These are phyloP conservation scores for Hymenoscyphus linearis DNA, from an alignment of 2,329 filamentous ascomycete species.

Conservation along the genomic window DNA sequence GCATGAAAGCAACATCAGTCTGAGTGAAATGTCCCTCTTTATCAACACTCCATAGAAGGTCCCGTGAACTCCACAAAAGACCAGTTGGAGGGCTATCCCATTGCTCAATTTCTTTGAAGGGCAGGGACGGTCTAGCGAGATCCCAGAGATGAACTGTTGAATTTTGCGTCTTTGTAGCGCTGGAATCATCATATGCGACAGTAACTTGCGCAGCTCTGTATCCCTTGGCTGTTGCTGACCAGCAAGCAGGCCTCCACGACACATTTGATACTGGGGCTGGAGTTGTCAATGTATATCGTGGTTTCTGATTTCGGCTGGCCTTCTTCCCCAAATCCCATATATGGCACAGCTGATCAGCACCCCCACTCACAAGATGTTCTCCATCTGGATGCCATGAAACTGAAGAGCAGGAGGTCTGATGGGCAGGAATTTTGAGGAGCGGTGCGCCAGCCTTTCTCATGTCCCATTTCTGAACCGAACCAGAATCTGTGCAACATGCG, in stretches of 20 bases:
- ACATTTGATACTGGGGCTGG: conserved; percentile 55
- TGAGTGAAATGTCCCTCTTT: conserved; percentile 58
- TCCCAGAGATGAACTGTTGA: conserved; percentile 63
- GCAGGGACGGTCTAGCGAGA: conserved; percentile 60
- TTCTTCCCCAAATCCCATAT: conserved; percentile 60
- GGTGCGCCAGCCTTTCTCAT: conserved; percentile 49
- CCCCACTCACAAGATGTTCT: conserved; percentile 58
- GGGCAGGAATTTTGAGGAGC: conserved; percentile 54
- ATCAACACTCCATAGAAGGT: conserved; percentile 62
- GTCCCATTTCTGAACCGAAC: conserved; percentile 60
- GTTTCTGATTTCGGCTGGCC: conserved; percentile 59
- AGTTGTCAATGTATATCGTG: conserved; percentile 55
- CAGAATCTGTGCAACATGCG: conserved; percentile 59
- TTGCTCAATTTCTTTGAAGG: conserved; percentile 59
- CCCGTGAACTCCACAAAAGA: conserved; percentile 59
- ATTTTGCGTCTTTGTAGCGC: conserved; percentile 48
- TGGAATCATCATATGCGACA: conserved; percentile 55
- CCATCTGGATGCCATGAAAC: conserved; percentile 66
- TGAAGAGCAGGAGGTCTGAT: conserved; percentile 53
- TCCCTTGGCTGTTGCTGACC: conserved; percentile 59
- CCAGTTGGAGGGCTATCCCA: conserved; percentile 54
- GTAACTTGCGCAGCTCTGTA: conserved; percentile 57
- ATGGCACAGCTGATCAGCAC: conserved; percentile 55
- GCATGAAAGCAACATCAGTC: conserved; percentile 60
- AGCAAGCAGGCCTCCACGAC: conserved; percentile 59